Conservation (phyloP, 331 rosid species). For the Malus hybrid region DNA sequence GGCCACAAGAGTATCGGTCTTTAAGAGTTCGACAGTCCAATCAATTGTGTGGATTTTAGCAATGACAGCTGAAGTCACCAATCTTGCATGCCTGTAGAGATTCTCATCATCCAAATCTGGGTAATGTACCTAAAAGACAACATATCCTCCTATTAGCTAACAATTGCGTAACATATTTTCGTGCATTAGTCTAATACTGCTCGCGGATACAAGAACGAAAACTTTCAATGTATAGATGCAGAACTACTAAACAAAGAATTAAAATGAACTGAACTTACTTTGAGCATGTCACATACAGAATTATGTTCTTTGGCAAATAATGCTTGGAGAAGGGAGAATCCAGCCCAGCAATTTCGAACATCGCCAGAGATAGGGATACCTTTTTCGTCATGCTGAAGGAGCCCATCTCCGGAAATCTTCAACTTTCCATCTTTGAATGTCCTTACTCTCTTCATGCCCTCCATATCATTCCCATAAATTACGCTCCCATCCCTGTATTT, state of each 20-base stretch:
- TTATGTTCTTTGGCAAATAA: slow-evolving; percentile 68
- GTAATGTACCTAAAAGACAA: slow-evolving; percentile 27
- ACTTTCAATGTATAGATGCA: background rate
- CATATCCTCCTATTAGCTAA: too few relatives aligned
- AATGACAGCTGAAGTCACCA: slow-evolving; percentile 73
- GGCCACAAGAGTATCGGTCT: slow-evolving; percentile 53
- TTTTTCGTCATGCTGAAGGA: slow-evolving; percentile 56
- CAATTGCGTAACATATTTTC: too few relatives aligned
- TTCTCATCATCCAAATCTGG: slow-evolving; percentile 58
- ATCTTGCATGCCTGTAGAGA: slow-evolving; percentile 57
- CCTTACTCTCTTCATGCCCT: slow-evolving; percentile 57
- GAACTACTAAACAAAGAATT: background rate
- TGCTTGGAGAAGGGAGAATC: slow-evolving; percentile 59
- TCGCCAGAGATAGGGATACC: slow-evolving; percentile 74
- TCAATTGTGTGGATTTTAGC: slow-evolving; percentile 83
- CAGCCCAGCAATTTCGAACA: slow-evolving; percentile 75
- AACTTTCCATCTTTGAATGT: slow-evolving; percentile 59
- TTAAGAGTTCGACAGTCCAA: slow-evolving; percentile 75
- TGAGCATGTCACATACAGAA: slow-evolving; percentile 59
- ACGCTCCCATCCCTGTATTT: slow-evolving; percentile 72
- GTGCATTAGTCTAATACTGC: background rate
- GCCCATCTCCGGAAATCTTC: slow-evolving; percentile 51
- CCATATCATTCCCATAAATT: slow-evolving; percentile 54
- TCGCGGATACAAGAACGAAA: background rate
- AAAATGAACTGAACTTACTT: slow-evolving; percentile 22